Base-by-base conservation (phyloP, 192 early-diverging fungal species). In the Gonapodya prolifera region DNA sequence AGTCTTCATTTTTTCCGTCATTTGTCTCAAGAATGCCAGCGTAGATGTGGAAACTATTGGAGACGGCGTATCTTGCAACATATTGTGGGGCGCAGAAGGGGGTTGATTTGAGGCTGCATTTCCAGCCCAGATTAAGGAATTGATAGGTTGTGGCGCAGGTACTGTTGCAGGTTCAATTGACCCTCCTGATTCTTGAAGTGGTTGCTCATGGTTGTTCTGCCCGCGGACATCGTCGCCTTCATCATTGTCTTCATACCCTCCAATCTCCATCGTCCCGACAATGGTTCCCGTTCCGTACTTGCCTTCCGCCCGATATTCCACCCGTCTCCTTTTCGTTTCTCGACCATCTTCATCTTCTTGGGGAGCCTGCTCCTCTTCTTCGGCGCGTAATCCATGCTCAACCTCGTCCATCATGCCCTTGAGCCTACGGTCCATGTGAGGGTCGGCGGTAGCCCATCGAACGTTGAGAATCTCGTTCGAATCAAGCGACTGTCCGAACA, bases 401-500 rank as follows among this genome's bases (percentile, higher is more conserved):
- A 76, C 76, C 34, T 1, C 36, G 76, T 76, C 35, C 35, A 71
- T 35, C 36, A 70, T 76, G 31, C 70, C 35, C 33, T 70, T 76
- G 8, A 61, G 23, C 23, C 45, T 8, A 16, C 45, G 45, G 45
- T 61, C 70, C 30, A 73, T 70, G 34, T 70, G 76, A 76, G 92
- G 92, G 80, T 94, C 91, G 77, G 94, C 92, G 0, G 87, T 91
- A 0, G 94, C 94, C 94, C 94, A 95, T 69, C 94, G 87, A 33
- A 89, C 86, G 78, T 90, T 87, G 23, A 90, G 79, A 76, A 90
- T 79, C 79, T 96, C 94, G 69, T 89, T 88, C 69, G 85, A 82
- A 79, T 96, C 94, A 32, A 96, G 78, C 30, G 89, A 86, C 70
- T 96, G 94, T 35, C 88, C 86, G 70, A 85, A 85, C 94, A 96